Conservation (phyloP, 1,284 basidiomycete genomes). For the Pyrrhoderma lamaoense region DNA sequence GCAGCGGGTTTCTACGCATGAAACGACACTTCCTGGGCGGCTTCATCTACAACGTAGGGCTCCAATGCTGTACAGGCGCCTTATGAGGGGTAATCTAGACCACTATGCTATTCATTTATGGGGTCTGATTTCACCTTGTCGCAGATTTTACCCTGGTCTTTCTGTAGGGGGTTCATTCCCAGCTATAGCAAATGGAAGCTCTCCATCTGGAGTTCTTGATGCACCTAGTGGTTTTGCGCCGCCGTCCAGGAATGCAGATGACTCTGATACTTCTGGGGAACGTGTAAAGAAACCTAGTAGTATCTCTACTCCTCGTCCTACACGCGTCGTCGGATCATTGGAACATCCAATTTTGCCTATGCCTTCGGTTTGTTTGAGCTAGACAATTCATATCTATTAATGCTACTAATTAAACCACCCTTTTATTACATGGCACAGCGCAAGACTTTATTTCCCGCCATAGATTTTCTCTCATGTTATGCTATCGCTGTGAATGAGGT, state of each 20-base stretch:
- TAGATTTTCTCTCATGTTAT: conserved; percentile 92
- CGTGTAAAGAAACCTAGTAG: not conserved
- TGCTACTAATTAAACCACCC: conserved; percentile 5
- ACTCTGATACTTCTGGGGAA: not conserved
- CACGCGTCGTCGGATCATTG: conserved; percentile 67
- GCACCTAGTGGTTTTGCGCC: conserved; percentile 33
- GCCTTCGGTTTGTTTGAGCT: conserved; percentile 53
- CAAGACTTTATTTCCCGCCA: conserved; percentile 82
- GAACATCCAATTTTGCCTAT: conserved; percentile 80
- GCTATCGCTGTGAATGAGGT: conserved; percentile 89
- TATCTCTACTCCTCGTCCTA: conserved; percentile 28
- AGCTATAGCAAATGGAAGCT: conserved; percentile 39
- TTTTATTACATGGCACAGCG: conserved; percentile 38
- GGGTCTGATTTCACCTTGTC: conserved; percentile 10
- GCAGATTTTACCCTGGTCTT: conserved; percentile 65
- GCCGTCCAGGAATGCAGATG: conserved; percentile 7
- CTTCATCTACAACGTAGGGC: conserved; percentile 75
- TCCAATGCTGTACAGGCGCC: conserved; percentile 76
- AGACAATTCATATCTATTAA: conserved; percentile 9
- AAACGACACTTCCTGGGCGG: conserved; percentile 78
- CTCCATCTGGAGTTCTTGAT: conserved; percentile 28
- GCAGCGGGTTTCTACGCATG: conserved; percentile 77
- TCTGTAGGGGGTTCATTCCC: conserved; percentile 32
- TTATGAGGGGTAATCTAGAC: conserved; percentile 70
- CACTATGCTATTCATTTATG: conserved; percentile 4